Base-by-base conservation (phyloP, 768 basidiomycete species). In the Floccularia luteovirens region DNA sequence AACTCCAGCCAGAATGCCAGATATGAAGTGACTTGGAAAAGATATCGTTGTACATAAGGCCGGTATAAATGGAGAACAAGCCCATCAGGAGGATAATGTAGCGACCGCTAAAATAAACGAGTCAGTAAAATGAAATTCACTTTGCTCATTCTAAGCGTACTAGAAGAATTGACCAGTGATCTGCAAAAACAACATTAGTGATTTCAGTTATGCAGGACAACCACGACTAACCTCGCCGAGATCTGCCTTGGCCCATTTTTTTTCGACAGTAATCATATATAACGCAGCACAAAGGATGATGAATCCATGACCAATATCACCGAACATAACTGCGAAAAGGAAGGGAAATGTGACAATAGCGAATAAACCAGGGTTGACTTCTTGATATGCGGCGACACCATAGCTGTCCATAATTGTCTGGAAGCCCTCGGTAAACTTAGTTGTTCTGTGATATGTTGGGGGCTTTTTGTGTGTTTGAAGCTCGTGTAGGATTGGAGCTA, bases 61-160 rank as follows among this genome's bases (percentile, higher is more conserved):
- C 96, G 1, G 94, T 94, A 66, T 91, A 99, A 50, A 96, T 75
- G 20, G 94, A 93, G 63, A 98, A 97, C 31, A 79, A 13, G n/a
- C 96, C 96, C 96, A 99, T 99, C 48, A 99, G 69, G 34, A 98
- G 72, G 55, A 98, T 97, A 59, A 98, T 97, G 63, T 99, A 99
- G 41, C 96, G 91, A 46, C 96, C 96, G 52, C 90, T 93, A 52
- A 35, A 56, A 54, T 37, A 48, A 52, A 31, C 39, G 46, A 35
- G 42, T 33, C 51, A 53, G 48, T 31, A 36, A 38, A 43, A 45
- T 36, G 21, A 36, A n/a, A 10, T 43, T 30, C 46, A 37, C 19
- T 23, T 44, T 33, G 23, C 42, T 36, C 19, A 23, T 19, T 31
- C 14, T 41, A 39, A 31, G 77, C 90, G 60, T 51, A 92, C 91